Conservation (phyloP, 768 basidiomycete genomes). For the Collybia nuda region DNA sequence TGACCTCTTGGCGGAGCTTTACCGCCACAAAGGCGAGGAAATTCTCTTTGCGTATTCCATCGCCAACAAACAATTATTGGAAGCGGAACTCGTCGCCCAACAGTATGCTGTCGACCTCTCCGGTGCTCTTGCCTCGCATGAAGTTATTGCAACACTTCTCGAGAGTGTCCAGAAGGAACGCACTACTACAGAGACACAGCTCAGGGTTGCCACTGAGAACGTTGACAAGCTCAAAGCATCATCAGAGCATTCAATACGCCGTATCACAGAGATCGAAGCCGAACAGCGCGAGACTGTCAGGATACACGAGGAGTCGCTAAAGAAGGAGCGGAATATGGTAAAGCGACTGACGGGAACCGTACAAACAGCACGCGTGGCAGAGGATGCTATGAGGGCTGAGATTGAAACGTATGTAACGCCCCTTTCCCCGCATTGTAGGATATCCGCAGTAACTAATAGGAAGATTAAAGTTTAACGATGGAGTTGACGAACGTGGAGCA, state of each 20-base stretch:
- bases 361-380: slow-evolving; percentile 59
- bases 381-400: slow-evolving; percentile 68
- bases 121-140: slow-evolving; percentile 36
- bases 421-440: neutral
- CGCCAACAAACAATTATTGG: slow-evolving; percentile 25
- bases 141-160: slow-evolving; percentile 41
- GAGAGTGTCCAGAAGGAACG: slow-evolving; percentile 39
- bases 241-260: slow-evolving; percentile 16
- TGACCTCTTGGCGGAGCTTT: slow-evolving; percentile 30
- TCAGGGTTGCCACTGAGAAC: slow-evolving; percentile 19
- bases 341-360: slow-evolving; percentile 50
- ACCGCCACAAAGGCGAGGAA: slow-evolving; percentile 32
- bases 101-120: slow-evolving; percentile 37
- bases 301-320: slow-evolving; percentile 33
- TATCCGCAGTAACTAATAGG: neutral
- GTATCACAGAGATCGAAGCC: slow-evolving; percentile 23
- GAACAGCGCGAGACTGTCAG: slow-evolving; percentile 20
- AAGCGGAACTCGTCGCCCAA: slow-evolving; percentile 24
- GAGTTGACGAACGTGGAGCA: slow-evolving; percentile 61
- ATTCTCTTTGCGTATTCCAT: slow-evolving; percentile 29
- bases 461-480: slow-evolving; percentile 30
- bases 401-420: slow-evolving; percentile 56
- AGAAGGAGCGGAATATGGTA: slow-evolving; percentile 45
- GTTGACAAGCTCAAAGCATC: slow-evolving; percentile 17
- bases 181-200: slow-evolving; percentile 11